Base-by-base conservation (phyloP, 768 basidiomycete genomes). In the Mycena kentingensis region DNA sequence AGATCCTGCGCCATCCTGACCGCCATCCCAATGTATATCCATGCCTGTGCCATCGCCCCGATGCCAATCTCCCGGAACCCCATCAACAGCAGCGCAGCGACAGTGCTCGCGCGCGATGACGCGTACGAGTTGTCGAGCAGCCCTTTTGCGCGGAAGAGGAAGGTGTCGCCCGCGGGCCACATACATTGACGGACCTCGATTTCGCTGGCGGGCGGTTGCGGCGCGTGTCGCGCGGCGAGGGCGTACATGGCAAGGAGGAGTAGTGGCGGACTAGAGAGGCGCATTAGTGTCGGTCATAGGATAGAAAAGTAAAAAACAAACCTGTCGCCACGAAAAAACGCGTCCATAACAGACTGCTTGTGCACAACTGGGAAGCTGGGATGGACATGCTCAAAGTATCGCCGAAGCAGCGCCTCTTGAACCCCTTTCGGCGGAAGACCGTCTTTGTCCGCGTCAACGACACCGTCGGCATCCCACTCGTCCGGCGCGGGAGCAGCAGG, bases 1-100 rank as follows among this genome's bases (percentile, higher is more conserved):
- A 93, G 67, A 67, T 93, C 90, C 69, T 91, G 90, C 15, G 90
- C 90, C 90, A 94, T 93, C n/a, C 93, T 80, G 31, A 94, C 85
- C 0, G 88, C 91, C 87, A 91, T 89, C 11, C 92, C 91, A 18
- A 85, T 80, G 63, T 87, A 91, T 10, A 84, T 79, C 93, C 92
- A 95, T 27, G 89, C 86, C 67, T 87, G 83, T 7, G 87, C 86
- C 91, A 93, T 95, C 16, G 89, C 83, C 38, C 90, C 93, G 52
- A 93, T 88, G 3, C 93, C 93, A 35, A 92, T 80, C 68, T 95
- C 91, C 7, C 92, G 78, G 64, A 88, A 93, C 6, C 87, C 87
- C 71, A 93, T 78, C 10, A 95, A 77, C 10, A 95, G 75, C 18
- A 94, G 70, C 5, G 91, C 84, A 64, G 93, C 90, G 41, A 85